phyloP scores from a whole-genome alignment of 139 green algal genomes.

The Prasinococcaceae sp. region DNA sequence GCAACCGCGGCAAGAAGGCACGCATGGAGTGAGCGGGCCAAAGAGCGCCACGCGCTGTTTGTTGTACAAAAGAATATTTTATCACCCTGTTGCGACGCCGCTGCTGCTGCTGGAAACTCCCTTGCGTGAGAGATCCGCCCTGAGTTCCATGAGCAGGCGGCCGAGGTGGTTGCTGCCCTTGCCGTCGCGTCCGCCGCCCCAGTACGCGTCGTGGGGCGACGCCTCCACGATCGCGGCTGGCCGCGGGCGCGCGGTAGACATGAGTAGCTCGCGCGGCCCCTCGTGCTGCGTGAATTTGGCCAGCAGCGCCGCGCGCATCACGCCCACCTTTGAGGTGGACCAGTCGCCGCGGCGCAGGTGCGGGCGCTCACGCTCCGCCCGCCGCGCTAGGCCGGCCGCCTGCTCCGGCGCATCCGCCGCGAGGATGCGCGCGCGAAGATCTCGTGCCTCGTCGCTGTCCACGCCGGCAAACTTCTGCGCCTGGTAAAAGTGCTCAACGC shows the following conservation, averaged over 20 bases:
- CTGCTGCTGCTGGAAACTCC: neutral
- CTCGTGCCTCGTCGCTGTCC: neutral
- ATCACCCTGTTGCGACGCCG: too few species aligned
- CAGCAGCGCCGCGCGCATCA: conserved; percentile 67
- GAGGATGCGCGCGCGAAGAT: neutral
- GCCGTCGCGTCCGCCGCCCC: conserved; percentile 68
- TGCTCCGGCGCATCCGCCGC: conserved; percentile 66
- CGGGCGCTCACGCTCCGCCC: conserved; percentile 40
- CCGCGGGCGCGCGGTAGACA: conserved; percentile 37
- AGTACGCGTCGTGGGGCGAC: conserved; percentile 73
- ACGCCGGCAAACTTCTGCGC: conserved; percentile 73
- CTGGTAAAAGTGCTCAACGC: conserved; percentile 85
- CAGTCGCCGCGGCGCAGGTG: conserved; percentile 69
- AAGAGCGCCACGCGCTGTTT: too few species aligned
- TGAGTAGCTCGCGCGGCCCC: conserved; percentile 48
- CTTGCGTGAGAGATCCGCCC: conserved; percentile 34
- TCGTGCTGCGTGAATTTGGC: conserved; percentile 69
- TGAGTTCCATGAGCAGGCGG: conserved; percentile 64
- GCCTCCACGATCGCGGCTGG: conserved; percentile 43
- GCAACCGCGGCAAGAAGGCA: too few species aligned
- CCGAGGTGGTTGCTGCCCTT: conserved; percentile 74
- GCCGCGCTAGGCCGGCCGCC: conserved; percentile 60
- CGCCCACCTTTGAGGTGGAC: conserved; percentile 46
- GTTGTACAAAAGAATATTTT: too few species aligned
- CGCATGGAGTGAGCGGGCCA: too few species aligned